phyloP scores from a whole-genome alignment of 345 rosid genomes.

The Corchorus capsularis region DNA sequence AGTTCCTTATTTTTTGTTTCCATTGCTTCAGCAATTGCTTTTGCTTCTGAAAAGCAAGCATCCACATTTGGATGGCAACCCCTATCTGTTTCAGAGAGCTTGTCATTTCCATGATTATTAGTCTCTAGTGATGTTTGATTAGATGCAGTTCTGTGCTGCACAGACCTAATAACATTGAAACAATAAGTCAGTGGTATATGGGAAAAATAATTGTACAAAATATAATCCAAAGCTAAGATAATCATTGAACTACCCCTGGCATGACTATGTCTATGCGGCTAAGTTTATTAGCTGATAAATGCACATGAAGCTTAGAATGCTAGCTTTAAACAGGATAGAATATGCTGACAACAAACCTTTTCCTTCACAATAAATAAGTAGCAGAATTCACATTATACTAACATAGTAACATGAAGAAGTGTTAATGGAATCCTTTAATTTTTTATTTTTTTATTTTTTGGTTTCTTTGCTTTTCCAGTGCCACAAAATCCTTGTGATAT shows the following conservation, averaged over 20 bases:
- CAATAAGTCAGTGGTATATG: slow-evolving; percentile 11
- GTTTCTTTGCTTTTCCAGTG: too few relatives aligned
- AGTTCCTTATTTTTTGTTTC: slow-evolving; percentile 30
- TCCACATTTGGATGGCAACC: slow-evolving; percentile 26
- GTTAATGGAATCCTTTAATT: neutral
- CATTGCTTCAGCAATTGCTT: slow-evolving; percentile 26
- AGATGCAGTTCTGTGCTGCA: slow-evolving; percentile 23
- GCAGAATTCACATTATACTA: neutral
- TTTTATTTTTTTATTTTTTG: neutral
- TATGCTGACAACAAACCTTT: neutral
- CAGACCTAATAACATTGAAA: slow-evolving; percentile 33
- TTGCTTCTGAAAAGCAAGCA: slow-evolving; percentile 28
- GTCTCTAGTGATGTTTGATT: slow-evolving; percentile 21
- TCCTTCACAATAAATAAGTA: neutral
- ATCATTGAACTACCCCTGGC: neutral
- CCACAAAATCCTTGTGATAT: neutral
- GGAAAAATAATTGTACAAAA: neutral
- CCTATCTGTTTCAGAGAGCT: slow-evolving; percentile 22
- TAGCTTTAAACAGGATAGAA: neutral
- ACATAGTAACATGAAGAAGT: neutral
- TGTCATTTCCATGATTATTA: slow-evolving; percentile 19
- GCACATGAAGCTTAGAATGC: neutral
- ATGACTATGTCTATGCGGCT: neutral
- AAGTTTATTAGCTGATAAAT: neutral
- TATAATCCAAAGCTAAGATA: neutral